phyloP scores from a whole-genome alignment of 306 rosid genomes.

The Medicago lupulina region DNA sequence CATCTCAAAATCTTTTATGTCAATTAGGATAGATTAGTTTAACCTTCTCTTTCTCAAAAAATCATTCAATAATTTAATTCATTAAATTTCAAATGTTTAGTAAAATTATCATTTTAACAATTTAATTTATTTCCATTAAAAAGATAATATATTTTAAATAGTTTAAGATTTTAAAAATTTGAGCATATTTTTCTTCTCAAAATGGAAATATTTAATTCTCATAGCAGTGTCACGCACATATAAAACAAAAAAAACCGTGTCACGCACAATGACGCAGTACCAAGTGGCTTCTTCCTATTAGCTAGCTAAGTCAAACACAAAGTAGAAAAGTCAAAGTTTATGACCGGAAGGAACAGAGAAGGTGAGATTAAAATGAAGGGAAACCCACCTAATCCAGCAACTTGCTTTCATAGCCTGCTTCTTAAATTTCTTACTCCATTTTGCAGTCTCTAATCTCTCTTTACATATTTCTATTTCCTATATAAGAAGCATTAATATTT shows the following conservation, averaged over 20 bases:
- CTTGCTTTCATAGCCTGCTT: neutral
- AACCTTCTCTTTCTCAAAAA: too few species aligned
- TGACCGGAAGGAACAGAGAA: neutral
- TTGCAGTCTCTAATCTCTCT: neutral
- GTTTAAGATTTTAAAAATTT: too few species aligned
- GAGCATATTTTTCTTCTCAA: too few species aligned
- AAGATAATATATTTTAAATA: too few species aligned
- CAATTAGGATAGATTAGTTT: too few species aligned
- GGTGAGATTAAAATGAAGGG: neutral
- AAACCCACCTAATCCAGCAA: constrained; percentile 43
- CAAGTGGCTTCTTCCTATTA: neutral
- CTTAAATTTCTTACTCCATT: neutral
- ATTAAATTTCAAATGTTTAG: too few species aligned
- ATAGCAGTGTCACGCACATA: too few species aligned
- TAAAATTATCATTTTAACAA: too few species aligned
- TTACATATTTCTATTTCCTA: neutral
- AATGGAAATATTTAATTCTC: too few species aligned
- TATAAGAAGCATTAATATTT: neutral
- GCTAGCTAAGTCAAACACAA: neutral
- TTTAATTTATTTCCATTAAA: too few species aligned
- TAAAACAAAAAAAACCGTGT: neutral
- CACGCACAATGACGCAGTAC: neutral
- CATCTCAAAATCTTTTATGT: too few species aligned
- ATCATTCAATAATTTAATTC: too few species aligned
- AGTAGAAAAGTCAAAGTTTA: constrained; percentile 2